Percentiles rank a stretch among this genome's conserved stretches.
phyloP scores from a whole-genome alignment of 139 green algal genomes.

The Micractinium sp. region DNA sequence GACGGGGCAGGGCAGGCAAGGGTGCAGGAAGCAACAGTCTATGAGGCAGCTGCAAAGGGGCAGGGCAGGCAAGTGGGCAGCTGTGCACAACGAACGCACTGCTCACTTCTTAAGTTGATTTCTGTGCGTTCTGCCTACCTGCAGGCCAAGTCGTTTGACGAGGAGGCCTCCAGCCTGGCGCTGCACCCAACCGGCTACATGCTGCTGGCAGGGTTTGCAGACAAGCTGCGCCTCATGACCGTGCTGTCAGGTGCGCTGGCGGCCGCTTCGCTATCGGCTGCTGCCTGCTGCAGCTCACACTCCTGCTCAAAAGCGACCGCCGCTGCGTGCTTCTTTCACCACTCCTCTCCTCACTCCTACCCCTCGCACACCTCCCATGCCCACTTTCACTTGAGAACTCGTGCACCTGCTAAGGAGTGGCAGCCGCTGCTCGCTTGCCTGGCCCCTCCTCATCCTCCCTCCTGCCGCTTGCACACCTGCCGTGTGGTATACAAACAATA shows the following conservation, averaged over 20 bases:
- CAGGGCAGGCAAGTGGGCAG: neutral
- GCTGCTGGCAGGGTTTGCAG: conserved; percentile 84
- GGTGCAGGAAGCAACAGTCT: neutral
- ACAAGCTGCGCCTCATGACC: conserved; percentile 92
- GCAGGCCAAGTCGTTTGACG: conserved; percentile 42
- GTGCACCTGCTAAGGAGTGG: neutral
- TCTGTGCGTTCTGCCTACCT: neutral
- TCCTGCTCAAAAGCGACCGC: neutral
- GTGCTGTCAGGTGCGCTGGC: conserved; percentile 85
- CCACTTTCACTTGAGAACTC: no score
- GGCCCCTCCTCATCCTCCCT: neutral
- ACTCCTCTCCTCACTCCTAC: neutral
- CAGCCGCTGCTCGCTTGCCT: neutral
- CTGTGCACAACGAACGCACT: neutral
- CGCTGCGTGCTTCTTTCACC: no score
- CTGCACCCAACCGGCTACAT: conserved; percentile 86
- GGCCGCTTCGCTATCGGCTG: neutral
- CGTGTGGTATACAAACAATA: neutral
- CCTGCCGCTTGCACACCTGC: neutral
- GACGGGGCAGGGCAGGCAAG: no score
- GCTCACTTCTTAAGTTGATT: neutral
- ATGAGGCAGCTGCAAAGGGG: neutral
- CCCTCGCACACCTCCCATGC: neutral
- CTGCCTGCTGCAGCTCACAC: no score
- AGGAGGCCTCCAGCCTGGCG: conserved; percentile 63